Conservation (phyloP, 163 green algal species). For the Scenedesmus sp. region DNA sequence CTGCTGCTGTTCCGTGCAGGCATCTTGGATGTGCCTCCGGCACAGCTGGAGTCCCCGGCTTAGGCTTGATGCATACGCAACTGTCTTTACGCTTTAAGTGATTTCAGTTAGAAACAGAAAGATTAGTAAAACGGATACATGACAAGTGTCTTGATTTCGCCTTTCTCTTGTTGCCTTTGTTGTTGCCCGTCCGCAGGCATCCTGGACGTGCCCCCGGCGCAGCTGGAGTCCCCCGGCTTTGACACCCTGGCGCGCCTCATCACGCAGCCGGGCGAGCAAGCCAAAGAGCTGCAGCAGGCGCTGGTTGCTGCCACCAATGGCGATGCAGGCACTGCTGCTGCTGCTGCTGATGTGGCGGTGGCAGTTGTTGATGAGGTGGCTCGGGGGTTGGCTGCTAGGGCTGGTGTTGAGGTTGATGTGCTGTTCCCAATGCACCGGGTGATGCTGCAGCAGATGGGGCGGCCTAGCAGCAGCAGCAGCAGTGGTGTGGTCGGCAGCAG, state of each 20-base stretch:
- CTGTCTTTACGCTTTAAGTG: no score
- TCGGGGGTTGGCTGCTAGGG: constrained; percentile 47
- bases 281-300: constrained; percentile 63
- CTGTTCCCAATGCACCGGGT: constrained; percentile 63
- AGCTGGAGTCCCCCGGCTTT: constrained; percentile 63
- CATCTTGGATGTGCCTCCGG: constrained; percentile 52
- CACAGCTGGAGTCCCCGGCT: constrained; percentile 63
- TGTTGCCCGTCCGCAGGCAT: constrained; percentile 9
- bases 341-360: constrained; percentile 58
- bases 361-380: constrained; percentile 61
- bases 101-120: no score
- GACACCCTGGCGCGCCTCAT: constrained; percentile 59
- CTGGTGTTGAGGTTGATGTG: constrained; percentile 56
- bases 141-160: not conserved
- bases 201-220: constrained; percentile 53
- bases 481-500: not conserved
- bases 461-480: not conserved
- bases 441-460: constrained; percentile 39
- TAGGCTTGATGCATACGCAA: no score
- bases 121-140: no score
- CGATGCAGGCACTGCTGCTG: constrained; percentile 43
- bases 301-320: constrained; percentile 33
- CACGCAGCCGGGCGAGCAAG: constrained; percentile 68
- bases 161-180: not conserved
- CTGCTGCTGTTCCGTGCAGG: not conserved